Percentiles rank a stretch among this genome's conserved stretches.
phyloP scores from a whole-genome alignment of 495 filamentous ascomycete species.

The Penicillium cosmopolitanum region DNA sequence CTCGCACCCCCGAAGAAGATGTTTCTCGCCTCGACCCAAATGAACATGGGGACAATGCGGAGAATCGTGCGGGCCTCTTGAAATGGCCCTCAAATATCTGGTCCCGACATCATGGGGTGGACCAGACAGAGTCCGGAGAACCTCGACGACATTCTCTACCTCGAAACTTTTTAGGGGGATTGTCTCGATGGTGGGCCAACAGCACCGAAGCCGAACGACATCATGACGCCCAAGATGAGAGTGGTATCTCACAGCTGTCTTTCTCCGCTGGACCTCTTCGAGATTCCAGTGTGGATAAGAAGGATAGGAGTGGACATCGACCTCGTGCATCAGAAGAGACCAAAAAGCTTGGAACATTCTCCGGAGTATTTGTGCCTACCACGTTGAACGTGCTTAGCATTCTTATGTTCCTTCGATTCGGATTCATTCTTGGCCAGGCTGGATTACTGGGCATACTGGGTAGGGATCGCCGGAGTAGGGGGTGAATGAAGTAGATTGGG shows the following conservation, averaged over 20 bases:
- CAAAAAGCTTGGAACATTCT: conserved; percentile 72
- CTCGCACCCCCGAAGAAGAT: conserved; percentile 60
- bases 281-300: conserved; percentile 36
- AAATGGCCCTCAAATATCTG: conserved; percentile 28
- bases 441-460: conserved; percentile 81
- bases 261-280: conserved; percentile 31
- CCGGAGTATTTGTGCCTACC: conserved; percentile 84
- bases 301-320: conserved; percentile 44
- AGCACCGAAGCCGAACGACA: conserved; percentile 13
- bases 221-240: conserved; percentile 13
- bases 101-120: conserved; percentile 37
- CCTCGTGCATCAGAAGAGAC: conserved; percentile 51
- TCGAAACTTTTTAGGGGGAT: conserved; percentile 25
- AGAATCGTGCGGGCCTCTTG: conserved; percentile 28
- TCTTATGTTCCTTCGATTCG: conserved; percentile 88
- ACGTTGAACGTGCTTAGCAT: conserved; percentile 90
- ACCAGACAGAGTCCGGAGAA: conserved; percentile 22
- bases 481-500: background rate
- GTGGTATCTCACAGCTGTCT: conserved; percentile 13
- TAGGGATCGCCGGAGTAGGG: conserved; percentile 33
- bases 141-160: conserved; percentile 27
- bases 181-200: conserved; percentile 37
- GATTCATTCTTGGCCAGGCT: conserved; percentile 76
- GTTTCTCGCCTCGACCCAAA: conserved; percentile 50
- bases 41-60: conserved; percentile 30